Base-by-base conservation (phyloP, 495 filamentous ascomycete species). In the Aspergillus steynii region DNA sequence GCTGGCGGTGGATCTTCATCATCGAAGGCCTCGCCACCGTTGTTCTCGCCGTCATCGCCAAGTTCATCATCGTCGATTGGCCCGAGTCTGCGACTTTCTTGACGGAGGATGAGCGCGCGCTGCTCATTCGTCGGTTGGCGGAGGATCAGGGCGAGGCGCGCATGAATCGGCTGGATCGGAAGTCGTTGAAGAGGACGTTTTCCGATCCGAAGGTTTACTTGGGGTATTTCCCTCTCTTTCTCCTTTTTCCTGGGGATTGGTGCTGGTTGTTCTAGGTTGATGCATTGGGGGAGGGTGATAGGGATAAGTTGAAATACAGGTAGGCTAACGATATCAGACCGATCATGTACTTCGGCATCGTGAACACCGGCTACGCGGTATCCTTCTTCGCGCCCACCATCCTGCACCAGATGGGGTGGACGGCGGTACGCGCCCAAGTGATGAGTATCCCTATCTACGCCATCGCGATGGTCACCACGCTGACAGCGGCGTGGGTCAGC, bases 1-100 rank as follows among this genome's bases (percentile, higher is more conserved):
- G 77, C 56, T 70, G 83, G 82, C 69, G 75, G n/a, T 88, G 86
- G 86, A 88, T 90, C 50, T 90, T 89, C 67, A 87, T 90, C 60
- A 73, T 90, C 51, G 88, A 90, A 72, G 86, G 85, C 9, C 66
- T 80, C 4, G 66, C 75, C 26, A 88, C 87, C 0, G 69, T 80
- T 2, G 61, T 71, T 29, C 42, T 84, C 7, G 81, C 81, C 5
- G 56, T 78, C 14, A 49, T 68, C n/a, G 70, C 82, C 37, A 78
- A 78, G 20, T 85, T 82, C 53, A 42, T 86, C 27, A 80, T 88
- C 7, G 78, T 80, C 9, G 85, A 88, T 66, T 85, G 79, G 77
- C 86, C 86, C 0, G 79, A 82, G 47, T 67, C 67, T 2, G 73
- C 80, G 8, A 74, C 62, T 2, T 88, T 85, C 62, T 70, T 88